A percentile compares a stretch with the other conserved stretches of the same genome.
Conservation (phyloP, 805 yeast genomes). For the Candida takata region DNA sequence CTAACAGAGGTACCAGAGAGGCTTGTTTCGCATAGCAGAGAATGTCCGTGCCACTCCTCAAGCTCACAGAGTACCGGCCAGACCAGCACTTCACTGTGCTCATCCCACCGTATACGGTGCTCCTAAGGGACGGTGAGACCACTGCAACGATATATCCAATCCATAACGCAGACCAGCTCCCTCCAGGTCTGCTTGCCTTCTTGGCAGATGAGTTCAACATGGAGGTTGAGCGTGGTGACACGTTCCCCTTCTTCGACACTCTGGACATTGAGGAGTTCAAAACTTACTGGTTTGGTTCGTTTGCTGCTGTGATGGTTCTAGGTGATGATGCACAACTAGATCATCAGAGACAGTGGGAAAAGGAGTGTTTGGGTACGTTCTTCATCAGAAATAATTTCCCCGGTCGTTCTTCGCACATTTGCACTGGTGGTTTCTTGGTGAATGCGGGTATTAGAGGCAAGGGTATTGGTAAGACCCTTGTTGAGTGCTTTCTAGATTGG, state of each 20-base stretch:
- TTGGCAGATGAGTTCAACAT: slow-evolving; percentile 87
- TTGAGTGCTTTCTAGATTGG: slow-evolving; percentile 85
- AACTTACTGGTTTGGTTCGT: slow-evolving; percentile 81
- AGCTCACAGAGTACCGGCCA: slow-evolving; percentile 13
- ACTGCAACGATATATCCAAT: slow-evolving; percentile 91
- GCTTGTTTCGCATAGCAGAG: no score
- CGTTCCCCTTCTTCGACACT: slow-evolving; percentile 80
- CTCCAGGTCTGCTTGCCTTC: slow-evolving; percentile 72
- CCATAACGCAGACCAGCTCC: slow-evolving; percentile 56
- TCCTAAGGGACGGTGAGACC: slow-evolving; percentile 82
- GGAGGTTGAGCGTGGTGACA: slow-evolving; percentile 85
- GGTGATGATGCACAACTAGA: slow-evolving; percentile 61
- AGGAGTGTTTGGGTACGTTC: slow-evolving; percentile 85
- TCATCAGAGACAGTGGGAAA: slow-evolving; percentile 73
- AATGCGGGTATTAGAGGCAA: slow-evolving; percentile 90
- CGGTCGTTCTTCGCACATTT: slow-evolving; percentile 89
- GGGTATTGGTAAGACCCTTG: slow-evolving; percentile 82
- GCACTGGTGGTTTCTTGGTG: slow-evolving; percentile 81
- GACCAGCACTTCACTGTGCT: slow-evolving; percentile 22
- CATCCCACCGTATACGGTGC: slow-evolving; percentile 60
- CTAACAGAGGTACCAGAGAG: no score
- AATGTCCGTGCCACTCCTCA: slow-evolving; percentile 11
- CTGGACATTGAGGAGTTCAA: slow-evolving; percentile 70
- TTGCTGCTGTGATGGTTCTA: slow-evolving; percentile 70
- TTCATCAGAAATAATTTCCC: slow-evolving; percentile 84